Conservation (phyloP, 176 grass and related monocot species). For the Poa pratensis region DNA sequence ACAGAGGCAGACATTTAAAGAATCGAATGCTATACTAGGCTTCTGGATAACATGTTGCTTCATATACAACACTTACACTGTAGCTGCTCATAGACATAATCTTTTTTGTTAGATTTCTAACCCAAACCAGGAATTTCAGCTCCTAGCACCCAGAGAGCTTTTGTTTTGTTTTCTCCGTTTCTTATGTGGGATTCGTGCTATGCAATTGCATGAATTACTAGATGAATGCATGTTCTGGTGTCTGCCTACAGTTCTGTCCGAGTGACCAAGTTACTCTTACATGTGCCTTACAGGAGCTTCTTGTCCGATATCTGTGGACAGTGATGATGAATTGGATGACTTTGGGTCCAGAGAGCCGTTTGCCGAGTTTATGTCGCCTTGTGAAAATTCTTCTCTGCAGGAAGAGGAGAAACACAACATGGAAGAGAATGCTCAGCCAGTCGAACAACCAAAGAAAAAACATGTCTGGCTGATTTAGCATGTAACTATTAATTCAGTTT, state of each 20-base stretch:
- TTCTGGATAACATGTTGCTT: background rate
- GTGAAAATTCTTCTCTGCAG: slow-evolving; percentile 19
- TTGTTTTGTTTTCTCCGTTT: background rate
- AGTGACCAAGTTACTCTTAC: background rate
- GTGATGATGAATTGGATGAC: slow-evolving; percentile 54
- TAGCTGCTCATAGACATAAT: background rate
- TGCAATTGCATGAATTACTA: background rate
- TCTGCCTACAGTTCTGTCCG: slow-evolving; percentile 2
- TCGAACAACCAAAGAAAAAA: slow-evolving; percentile 59
- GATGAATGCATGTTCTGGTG: slow-evolving; percentile 9
- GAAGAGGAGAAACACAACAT: slow-evolving; percentile 41
- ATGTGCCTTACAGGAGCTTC: slow-evolving; percentile 43
- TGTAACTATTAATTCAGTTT: slow-evolving; percentile 11
- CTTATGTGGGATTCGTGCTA: background rate
- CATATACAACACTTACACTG: background rate
- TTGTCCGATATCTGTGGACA: slow-evolving; percentile 64
- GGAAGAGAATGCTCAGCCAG: slow-evolving; percentile 49
- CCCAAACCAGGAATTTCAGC: background rate
- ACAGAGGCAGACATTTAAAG: background rate
- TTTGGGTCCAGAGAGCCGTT: slow-evolving; percentile 1
- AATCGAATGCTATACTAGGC: background rate
- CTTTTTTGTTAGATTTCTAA: background rate
- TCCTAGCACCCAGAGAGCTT: background rate
- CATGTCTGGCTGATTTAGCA: slow-evolving; percentile 37
- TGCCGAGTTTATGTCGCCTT: slow-evolving; percentile 17